Base-by-base conservation (phyloP, 208 protist species). In the Wallacemonas rigidus region DNA sequence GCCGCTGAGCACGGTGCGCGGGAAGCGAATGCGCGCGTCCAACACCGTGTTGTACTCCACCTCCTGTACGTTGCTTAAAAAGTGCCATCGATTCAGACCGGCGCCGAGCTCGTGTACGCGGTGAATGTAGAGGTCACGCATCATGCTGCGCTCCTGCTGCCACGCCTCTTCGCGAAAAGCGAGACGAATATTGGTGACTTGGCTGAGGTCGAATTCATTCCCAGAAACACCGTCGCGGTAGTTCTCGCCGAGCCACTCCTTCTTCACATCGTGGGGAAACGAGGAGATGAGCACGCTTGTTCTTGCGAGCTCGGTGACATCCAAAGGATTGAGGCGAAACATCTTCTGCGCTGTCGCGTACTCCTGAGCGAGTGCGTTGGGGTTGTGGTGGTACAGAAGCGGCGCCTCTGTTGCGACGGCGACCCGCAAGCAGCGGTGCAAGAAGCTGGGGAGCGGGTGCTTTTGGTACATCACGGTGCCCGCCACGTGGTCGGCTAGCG, bases 321-420 rank as follows among this genome's bases (percentile, higher is more conserved):
- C 94, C 5, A 96, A 81, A 68, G 89, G 79, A 62, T 81, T 90
- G 17, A 98, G 80, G 8, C 87, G 79, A 72, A 92, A 94, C 36
- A 97, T 86, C 69, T 94, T 95, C 84, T 91, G 83, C 55, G 90
- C 89, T 26, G 91, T 98, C 36, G 84, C 89, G 80, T 98, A 98
- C 84, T 98, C 92, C 73, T 98, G 90, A 38, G 92, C 60, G 8
- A 96, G 74, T 9, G 94, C 79, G 67, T 77, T 86, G 2, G 76
- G 78, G 75, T 86, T 93, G 76, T 97, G 89, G 71, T 98, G 95
- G 80, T 89, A 95, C 38, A 91, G 83, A 72, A 97, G 75, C 62
- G 98, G 98, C 53, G 98, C 97, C 69, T 99, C 98, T 1, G 98
- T 99, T 1, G 96, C 92, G 40, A 99, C 91, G 3, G 97, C 90